phyloP scores from a whole-genome alignment of 2,329 filamentous ascomycete genomes.

The Fusarium nanum region DNA sequence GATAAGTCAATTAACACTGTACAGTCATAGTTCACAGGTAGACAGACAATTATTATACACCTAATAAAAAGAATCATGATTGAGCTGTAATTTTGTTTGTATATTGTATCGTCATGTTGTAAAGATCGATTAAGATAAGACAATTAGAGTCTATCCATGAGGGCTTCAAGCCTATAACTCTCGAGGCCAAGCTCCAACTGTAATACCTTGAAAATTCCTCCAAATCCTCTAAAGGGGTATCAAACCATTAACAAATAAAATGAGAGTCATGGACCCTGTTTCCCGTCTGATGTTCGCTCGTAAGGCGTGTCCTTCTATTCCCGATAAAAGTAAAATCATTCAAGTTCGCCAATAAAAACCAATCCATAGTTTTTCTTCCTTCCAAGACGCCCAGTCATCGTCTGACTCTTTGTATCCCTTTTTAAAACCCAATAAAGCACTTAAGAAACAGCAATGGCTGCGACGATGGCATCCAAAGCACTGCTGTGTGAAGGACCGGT shows the following conservation, averaged over 20 bases:
- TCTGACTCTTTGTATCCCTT: background rate
- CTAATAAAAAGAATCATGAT: background rate
- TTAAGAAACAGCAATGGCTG: conserved; percentile 60
- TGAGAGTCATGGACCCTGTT: conserved; percentile 23
- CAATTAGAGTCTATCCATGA: conserved; percentile 15
- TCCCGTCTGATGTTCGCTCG: conserved; percentile 22
- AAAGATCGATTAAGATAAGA: conserved; percentile 20
- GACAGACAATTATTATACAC: background rate
- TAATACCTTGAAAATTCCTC: conserved; percentile 7
- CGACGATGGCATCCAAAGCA: conserved; percentile 75
- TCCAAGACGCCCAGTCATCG: conserved; percentile 17
- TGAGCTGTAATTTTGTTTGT: background rate
- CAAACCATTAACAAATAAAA: conserved; percentile 43
- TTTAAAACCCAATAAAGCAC: conserved; percentile 6
- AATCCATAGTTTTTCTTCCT: conserved; percentile 18
- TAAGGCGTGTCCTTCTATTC: conserved; percentile 23
- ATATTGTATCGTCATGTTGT: background rate
- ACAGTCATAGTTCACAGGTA: background rate
- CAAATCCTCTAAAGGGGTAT: conserved; percentile 40
- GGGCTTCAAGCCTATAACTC: conserved; percentile 11
- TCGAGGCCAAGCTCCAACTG: conserved; percentile 13
- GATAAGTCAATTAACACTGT: background rate
- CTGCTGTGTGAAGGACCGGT: conserved; percentile 72
- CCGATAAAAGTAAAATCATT: conserved; percentile 27
- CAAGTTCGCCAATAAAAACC: conserved; percentile 34